These are phyloP conservation scores for Boletus sp. DNA, from an alignment of 768 basidiomycete genomes.

Conservation along the genomic window DNA sequence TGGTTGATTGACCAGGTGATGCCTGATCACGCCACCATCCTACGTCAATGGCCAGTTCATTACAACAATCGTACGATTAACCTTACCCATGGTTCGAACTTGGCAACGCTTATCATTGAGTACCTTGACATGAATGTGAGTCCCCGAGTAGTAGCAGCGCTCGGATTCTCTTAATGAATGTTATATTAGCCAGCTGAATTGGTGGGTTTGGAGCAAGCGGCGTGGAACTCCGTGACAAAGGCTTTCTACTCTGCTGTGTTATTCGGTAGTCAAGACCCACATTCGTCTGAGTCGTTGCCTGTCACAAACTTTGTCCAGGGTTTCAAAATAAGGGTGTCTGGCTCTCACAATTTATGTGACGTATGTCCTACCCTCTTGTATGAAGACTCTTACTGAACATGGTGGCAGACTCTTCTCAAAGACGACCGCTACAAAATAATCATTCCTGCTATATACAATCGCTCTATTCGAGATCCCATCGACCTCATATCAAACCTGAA, in stretches of 20 bases:
- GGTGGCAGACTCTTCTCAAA: neutral
- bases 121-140: neutral
- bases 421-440: neutral
- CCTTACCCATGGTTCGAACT: neutral
- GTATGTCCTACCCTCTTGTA: neutral
- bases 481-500: neutral
- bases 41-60: neutral
- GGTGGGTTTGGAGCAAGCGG: neutral
- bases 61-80: neutral
- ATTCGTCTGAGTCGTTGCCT: neutral
- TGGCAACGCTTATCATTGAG: neutral
- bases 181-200: neutral
- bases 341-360: neutral
- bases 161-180: neutral
- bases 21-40: neutral
- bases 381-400: neutral
- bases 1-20: neutral
- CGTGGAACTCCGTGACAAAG: neutral
- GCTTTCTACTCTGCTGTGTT: neutral
- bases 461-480: neutral
- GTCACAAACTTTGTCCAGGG: neutral
- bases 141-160: neutral
- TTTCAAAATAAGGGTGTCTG: neutral
- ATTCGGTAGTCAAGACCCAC: neutral
- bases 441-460: neutral